phyloP scores from a whole-genome alignment of 116 monocot genomes.

The Zostera marina region DNA sequence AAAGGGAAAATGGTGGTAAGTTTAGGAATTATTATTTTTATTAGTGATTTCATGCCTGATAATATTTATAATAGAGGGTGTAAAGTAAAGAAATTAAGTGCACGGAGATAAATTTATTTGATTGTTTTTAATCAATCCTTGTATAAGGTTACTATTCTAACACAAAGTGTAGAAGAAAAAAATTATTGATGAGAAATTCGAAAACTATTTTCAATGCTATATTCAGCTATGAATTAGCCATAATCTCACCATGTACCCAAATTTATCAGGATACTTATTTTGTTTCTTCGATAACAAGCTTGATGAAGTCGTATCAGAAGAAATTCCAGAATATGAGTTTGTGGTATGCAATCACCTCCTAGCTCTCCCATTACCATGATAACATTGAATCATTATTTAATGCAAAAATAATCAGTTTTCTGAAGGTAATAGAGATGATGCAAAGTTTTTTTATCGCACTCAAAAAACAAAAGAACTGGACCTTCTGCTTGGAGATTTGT shows the following conservation, averaged over 20 bases:
- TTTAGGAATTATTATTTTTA: too few species aligned
- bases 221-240: too few species aligned
- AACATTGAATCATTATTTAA: not conserved
- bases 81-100: not conserved
- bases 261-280: conserved; percentile 63
- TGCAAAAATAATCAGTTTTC: conserved; percentile 43
- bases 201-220: too few species aligned
- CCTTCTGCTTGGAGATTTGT: conserved; percentile 90
- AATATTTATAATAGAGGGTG: too few species aligned
- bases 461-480: conserved; percentile 86
- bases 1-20: too few species aligned
- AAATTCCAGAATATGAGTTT: conserved; percentile 73
- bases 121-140: too few species aligned
- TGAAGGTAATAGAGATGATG: conserved; percentile 63
- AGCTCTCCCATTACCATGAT: conserved; percentile 1
- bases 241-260: not conserved
- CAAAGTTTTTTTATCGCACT: conserved; percentile 80
- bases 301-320: conserved; percentile 35
- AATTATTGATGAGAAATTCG: too few species aligned
- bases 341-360: conserved; percentile 32
- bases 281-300: conserved; percentile 68
- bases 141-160: too few species aligned
- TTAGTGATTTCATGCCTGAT: too few species aligned
- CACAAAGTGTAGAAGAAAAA: too few species aligned
- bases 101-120: too few species aligned